Evolutionary conservation across 495 filamentous ascomycete genomes (phyloP), one percentile per base, ranked within the genome.

Genomic region (Trichoderma reesei): DNA sequence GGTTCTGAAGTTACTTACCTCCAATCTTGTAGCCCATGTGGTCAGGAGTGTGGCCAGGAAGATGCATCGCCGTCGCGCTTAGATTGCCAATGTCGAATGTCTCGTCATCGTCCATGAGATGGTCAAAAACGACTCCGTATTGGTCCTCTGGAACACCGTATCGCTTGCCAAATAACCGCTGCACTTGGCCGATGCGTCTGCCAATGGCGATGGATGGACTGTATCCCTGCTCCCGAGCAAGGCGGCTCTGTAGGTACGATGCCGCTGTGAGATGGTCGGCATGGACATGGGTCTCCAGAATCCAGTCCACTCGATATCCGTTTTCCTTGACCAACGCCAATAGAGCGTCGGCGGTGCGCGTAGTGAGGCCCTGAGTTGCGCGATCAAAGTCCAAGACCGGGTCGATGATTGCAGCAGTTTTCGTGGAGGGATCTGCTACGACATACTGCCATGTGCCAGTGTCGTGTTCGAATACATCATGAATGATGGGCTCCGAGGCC

Each of bases 361-460:
- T 85, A 26, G 70, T 74, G 66, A 86, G 73, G 14, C 63, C 63
- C 46, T 76, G 77, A 14, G 71, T 79, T 36, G 73, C 68, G 0
- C 75, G 78, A 67, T 85, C 76, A 67, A 78, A 86, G 72, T 87
- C 79, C 14, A 87, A 74, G 3, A 86, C 85, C 1, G 83, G 73
- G 68, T 86, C 85, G 64, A 87, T 85, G 64, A 87, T 81, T 51
- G 75, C 76, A 34, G 83, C 80, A 1, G 67, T 26, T 3, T 63
- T 65, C 11, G 82, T 83, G 13, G 69, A 60, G 0, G 82, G 78
- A 67, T 83, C 81, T 4, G 77, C 80, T 3, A 86, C 76, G n/a
- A 87, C 68, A 67, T 85, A 86, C 65, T 86, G 84, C 81, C 81
- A 86, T 54, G 84, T 86, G n/a, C 75, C 71, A 0, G 82, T 81